phyloP scores from a whole-genome alignment of 768 basidiomycete genomes.

The Boletus rubescentipes region DNA sequence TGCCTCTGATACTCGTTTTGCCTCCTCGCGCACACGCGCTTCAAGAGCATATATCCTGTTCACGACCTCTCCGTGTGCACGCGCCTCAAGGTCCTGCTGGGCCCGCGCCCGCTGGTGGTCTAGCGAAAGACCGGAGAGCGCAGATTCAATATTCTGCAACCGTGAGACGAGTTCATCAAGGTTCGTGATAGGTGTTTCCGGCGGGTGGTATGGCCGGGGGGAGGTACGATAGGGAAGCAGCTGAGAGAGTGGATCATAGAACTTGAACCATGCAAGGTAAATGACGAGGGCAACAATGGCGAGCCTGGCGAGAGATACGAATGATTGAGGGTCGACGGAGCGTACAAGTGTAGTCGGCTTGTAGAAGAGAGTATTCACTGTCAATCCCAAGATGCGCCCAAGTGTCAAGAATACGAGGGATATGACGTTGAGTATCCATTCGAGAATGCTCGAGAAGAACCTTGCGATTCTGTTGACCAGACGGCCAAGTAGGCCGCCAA shows the following conservation, averaged over 20 bases:
- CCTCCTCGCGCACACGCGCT: constrained; percentile 44
- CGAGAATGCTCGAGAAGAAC: constrained; percentile 32
- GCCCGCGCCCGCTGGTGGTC: constrained; percentile 52
- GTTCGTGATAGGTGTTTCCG: constrained; percentile 61
- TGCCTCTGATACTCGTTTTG: constrained; percentile 50
- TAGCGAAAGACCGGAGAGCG: constrained; percentile 56
- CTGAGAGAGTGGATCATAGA: constrained; percentile 37
- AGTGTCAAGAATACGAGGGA: constrained; percentile 40
- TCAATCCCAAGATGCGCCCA: constrained; percentile 50
- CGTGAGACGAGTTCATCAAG: constrained; percentile 64
- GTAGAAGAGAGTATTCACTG: constrained; percentile 46
- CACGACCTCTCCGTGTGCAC: constrained; percentile 49
- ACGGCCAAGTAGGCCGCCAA: constrained; percentile 46
- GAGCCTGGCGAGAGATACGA: constrained; percentile 40
- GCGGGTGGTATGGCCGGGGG: constrained; percentile 45
- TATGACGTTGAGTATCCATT: constrained; percentile 27
- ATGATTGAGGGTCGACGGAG: constrained; percentile 32
- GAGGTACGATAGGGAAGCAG: constrained; percentile 35
- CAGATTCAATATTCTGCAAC: constrained; percentile 61
- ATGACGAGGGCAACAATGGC: constrained; percentile 42
- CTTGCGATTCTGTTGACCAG: constrained; percentile 37
- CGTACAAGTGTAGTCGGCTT: constrained; percentile 46
- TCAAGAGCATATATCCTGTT: constrained; percentile 59
- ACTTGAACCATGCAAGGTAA: constrained; percentile 45
- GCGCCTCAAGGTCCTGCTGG: constrained; percentile 53